A percentile compares a stretch with the other conserved stretches of the same genome.
Evolutionary conservation across 345 rosid genomes (phyloP).

Genomic region (Pseudoturritis turrita): DNA sequence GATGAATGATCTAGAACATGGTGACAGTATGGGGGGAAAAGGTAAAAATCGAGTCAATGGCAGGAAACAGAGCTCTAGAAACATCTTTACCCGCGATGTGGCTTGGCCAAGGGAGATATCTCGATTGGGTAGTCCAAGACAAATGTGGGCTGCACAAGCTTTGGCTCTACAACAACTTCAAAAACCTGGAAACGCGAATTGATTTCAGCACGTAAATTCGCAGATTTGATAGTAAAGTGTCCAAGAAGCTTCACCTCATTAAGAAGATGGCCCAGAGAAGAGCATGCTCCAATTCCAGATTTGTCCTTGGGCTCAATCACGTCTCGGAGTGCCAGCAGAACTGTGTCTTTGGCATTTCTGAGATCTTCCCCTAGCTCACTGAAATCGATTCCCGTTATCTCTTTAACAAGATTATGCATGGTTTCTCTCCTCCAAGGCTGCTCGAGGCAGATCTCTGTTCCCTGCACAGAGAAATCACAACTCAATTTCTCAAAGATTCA

Average conservation of each 20-base stretch:
- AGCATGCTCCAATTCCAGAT: slow-evolving; percentile 59
- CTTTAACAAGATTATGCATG: slow-evolving; percentile 92
- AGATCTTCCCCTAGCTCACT: slow-evolving; percentile 53
- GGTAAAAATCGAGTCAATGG: background rate
- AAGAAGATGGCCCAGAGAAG: slow-evolving; percentile 82
- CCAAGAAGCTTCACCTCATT: slow-evolving; percentile 57
- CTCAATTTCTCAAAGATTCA: slow-evolving; percentile 10
- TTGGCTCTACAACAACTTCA: slow-evolving; percentile 84
- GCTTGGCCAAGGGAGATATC: slow-evolving; percentile 95
- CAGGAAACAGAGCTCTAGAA: background rate
- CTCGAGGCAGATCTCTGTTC: slow-evolving; percentile 67
- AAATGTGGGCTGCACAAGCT: slow-evolving; percentile 91
- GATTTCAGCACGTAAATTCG: background rate
- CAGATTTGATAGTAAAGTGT: background rate
- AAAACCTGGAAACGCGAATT: slow-evolving; percentile 52
- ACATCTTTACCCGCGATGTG: slow-evolving; percentile 64
- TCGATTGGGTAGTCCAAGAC: slow-evolving; percentile 93
- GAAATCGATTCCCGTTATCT: slow-evolving; percentile 68
- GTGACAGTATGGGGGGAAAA: background rate
- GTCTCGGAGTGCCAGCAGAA: slow-evolving; percentile 46
- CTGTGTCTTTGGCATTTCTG: slow-evolving; percentile 54
- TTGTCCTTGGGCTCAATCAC: slow-evolving; percentile 66
- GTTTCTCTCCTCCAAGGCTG: slow-evolving; percentile 96
- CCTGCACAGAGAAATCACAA: slow-evolving; percentile 47
- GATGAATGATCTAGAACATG: slow-evolving; percentile 9